Evolutionary conservation across 1,139 yeast species (phyloP).

Genomic region (Maudiozyma humilis): DNA sequence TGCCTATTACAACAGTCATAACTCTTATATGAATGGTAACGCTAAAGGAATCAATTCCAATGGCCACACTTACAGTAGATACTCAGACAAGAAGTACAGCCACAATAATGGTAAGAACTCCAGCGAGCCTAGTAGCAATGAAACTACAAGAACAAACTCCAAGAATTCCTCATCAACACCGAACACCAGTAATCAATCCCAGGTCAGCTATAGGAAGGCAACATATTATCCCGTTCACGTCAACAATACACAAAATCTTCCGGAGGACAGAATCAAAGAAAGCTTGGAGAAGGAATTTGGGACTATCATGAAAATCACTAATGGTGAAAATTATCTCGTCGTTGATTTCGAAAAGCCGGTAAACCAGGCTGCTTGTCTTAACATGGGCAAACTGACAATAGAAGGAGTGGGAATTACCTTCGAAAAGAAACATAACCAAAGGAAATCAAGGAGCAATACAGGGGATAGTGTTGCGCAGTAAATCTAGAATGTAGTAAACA

Average conservation of each 20-base stretch:
- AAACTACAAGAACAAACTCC: slow-evolving; percentile 2
- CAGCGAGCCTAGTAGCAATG: slow-evolving; percentile 16
- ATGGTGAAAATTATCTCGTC: slow-evolving; percentile 25
- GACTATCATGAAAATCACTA: slow-evolving; percentile 21
- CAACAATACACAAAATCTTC: slow-evolving; percentile 23
- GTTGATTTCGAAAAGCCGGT: slow-evolving; percentile 25
- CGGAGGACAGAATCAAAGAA: slow-evolving; percentile 20
- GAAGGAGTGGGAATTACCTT: slow-evolving; percentile 19
- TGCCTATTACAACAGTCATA: slow-evolving; percentile 1
- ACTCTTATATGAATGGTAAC: not conserved
- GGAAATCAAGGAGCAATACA: slow-evolving; percentile 3
- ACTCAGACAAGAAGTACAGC: slow-evolving; percentile 1
- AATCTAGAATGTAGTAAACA: too few relatives aligned
- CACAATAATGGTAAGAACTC: slow-evolving; percentile 2
- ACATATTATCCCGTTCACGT: slow-evolving; percentile 25
- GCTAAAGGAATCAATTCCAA: not conserved
- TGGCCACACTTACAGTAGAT: not conserved
- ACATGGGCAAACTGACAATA: slow-evolving; percentile 16
- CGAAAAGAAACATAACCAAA: slow-evolving; percentile 8
- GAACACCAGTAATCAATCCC: not conserved
- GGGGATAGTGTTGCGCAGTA: slow-evolving; percentile 14
- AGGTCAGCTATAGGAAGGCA: slow-evolving; percentile 17
- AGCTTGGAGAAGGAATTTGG: slow-evolving; percentile 25
- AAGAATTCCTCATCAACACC: not conserved
- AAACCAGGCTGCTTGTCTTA: slow-evolving; percentile 25